A percentile compares a stretch with the other conserved stretches of the same genome.
Conservation (phyloP, 2,329 filamentous ascomycete genomes). For the Monosporascus sp. region DNA sequence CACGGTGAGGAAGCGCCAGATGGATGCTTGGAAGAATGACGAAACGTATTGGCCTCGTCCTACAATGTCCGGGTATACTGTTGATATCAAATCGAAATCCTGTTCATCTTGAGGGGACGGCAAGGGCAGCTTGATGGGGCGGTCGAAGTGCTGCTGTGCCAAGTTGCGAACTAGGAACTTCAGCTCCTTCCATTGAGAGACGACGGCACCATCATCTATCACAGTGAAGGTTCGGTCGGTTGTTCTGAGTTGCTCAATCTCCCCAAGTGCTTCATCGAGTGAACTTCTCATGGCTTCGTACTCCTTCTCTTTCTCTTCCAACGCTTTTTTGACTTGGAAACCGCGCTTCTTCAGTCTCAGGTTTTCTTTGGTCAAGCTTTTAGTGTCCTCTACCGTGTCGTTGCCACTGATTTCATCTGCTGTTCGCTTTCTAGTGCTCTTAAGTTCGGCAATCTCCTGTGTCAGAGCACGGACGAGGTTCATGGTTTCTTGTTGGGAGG, state of each 20-base stretch:
- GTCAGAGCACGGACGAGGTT: not conserved
- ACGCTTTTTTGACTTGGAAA: not conserved
- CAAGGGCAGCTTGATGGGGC: not conserved
- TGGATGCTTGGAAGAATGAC: not conserved
- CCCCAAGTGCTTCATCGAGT: not conserved
- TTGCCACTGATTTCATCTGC: not conserved
- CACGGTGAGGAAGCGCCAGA: slow-evolving; percentile 3
- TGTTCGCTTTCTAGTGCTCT: not conserved
- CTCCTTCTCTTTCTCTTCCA: not conserved
- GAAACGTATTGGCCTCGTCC: not conserved
- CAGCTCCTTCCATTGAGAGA: not conserved
- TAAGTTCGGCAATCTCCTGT: not conserved
- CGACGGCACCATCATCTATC: not conserved
- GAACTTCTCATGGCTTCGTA: not conserved
- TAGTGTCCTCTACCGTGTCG: not conserved
- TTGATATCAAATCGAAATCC: not conserved
- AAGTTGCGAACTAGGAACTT: not conserved
- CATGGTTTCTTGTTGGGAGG: not conserved
- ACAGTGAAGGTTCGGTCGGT: not conserved
- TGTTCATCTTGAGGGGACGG: not conserved
- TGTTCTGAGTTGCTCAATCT: not conserved
- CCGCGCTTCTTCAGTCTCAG: not conserved
- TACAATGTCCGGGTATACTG: not conserved
- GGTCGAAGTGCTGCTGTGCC: not conserved
- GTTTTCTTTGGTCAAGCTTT: not conserved